Conservation (phyloP, 2,329 filamentous ascomycete species). For the Pyrenophora tritici-repentis region DNA sequence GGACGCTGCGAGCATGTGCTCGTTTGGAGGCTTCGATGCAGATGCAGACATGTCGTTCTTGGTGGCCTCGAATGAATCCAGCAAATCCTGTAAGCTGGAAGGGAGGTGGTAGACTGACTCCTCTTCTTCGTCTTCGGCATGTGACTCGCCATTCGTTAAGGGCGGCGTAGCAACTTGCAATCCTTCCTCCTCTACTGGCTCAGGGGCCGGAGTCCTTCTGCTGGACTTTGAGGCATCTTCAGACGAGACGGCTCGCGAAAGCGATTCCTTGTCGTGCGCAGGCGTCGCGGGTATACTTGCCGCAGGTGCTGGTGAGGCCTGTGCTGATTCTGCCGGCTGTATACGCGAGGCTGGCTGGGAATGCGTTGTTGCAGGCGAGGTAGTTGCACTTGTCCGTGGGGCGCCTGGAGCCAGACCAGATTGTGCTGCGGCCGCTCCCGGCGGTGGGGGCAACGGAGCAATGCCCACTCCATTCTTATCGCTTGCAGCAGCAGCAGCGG, state of each 20-base stretch:
- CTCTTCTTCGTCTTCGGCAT: slow-evolving; percentile 61
- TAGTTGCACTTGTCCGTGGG: slow-evolving; percentile 61
- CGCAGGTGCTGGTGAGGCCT: slow-evolving; percentile 55
- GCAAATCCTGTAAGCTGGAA: slow-evolving; percentile 82
- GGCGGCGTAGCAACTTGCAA: slow-evolving; percentile 45
- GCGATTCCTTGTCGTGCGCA: slow-evolving; percentile 51
- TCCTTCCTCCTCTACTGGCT: slow-evolving; percentile 43
- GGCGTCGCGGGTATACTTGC: slow-evolving; percentile 54
- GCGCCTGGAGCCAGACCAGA: slow-evolving; percentile 55
- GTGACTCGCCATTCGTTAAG: slow-evolving; percentile 59
- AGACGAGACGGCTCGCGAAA: slow-evolving; percentile 36
- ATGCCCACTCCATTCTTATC: slow-evolving; percentile 91
- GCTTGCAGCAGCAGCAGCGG: slow-evolving; percentile 87
- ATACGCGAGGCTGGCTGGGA: slow-evolving; percentile 48
- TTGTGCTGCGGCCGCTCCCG: slow-evolving; percentile 58
- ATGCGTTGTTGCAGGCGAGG: slow-evolving; percentile 55
- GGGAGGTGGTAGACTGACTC: slow-evolving; percentile 94
- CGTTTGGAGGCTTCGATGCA: slow-evolving; percentile 65
- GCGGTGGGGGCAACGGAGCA: slow-evolving; percentile 88
- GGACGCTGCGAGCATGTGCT: slow-evolving; percentile 76
- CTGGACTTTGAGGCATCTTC: slow-evolving; percentile 36
- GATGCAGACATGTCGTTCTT: slow-evolving; percentile 69
- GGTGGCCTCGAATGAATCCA: slow-evolving; percentile 86
- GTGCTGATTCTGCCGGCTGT: slow-evolving; percentile 45
- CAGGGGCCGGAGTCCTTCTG: slow-evolving; percentile 36